Conservation (phyloP, 2,329 filamentous ascomycete species). For the Drechslerella dactyloides region DNA sequence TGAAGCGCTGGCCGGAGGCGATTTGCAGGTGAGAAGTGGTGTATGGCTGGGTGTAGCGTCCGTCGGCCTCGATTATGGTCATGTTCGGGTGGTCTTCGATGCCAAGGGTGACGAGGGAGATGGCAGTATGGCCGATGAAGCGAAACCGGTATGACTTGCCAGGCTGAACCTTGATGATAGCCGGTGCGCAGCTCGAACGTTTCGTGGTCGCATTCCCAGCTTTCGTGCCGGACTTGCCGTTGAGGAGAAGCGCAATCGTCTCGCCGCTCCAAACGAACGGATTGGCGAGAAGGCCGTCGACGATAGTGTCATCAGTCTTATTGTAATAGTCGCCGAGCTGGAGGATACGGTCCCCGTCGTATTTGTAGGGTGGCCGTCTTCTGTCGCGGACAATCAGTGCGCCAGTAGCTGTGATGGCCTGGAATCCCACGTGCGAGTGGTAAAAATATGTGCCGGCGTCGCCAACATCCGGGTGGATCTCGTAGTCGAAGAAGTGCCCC, state of each 20-base stretch:
- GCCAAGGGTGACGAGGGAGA: conserved; percentile 64
- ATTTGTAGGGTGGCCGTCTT: conserved; percentile 52
- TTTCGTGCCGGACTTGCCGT: conserved; percentile 63
- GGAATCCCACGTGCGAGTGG: conserved; percentile 71
- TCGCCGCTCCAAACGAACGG: conserved; percentile 69
- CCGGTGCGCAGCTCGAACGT: conserved; percentile 58
- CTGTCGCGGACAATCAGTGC: conserved; percentile 66
- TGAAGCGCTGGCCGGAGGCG: conserved; percentile 68
- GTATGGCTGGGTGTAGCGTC: conserved; percentile 63
- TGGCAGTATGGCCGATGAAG: conserved; percentile 65
- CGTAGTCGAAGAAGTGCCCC: conserved; percentile 71
- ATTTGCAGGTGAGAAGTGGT: conserved; percentile 64
- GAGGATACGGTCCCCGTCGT: conserved; percentile 48
- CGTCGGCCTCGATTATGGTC: conserved; percentile 68
- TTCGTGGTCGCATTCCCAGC: conserved; percentile 57
- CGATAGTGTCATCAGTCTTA: conserved; percentile 61
- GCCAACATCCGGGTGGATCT: conserved; percentile 63
- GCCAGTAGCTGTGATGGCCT: conserved; percentile 66
- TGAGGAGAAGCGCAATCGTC: conserved; percentile 65
- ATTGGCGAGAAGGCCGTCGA: conserved; percentile 61
- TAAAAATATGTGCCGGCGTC: conserved; percentile 72
- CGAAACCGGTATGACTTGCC: conserved; percentile 68
- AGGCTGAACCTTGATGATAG: conserved; percentile 66
- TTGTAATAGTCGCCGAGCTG: conserved; percentile 49
- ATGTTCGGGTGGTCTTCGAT: conserved; percentile 67